Evolutionary conservation across 352 stramenopile species (phyloP), one percentile per base, ranked within the genome.

Genomic region (Globisporangium acanthophoron): DNA sequence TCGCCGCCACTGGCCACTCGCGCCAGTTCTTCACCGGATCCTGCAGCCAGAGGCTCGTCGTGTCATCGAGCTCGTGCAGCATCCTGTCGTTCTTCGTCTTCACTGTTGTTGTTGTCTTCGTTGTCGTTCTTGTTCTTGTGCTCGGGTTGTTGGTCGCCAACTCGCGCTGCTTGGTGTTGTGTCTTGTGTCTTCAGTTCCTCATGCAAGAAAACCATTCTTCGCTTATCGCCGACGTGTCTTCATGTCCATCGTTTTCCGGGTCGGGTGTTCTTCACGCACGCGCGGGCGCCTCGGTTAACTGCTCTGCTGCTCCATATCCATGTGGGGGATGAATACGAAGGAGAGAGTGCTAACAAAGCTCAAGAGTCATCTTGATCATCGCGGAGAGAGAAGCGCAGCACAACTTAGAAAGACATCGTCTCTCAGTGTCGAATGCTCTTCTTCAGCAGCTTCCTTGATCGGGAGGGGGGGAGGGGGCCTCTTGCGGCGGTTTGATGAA

Each of bases 371-470:
- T 87, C 75, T 79, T 87, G 77, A 87, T 78, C 71, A 67, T 66
- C 76, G 79, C 67, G 75, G 58, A 56, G 65, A 74, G 78, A 87
- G 76, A 64, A 58, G 57, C 49, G 48, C 74, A 62, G 80, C 78
- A 6, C 80, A 83, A 88, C 78, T 91, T 91, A 91, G 80, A 91
- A 91, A 91, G 80, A 88, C 80, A 91, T 91, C 71, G 80, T 88
- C 79, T 89, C 73, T 77, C 77, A 13, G 43, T 78, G 76, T 81
- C 55, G 74, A 73, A 74, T 88, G 70, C 78, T 88, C 73, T 82
- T 79, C 74, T 78, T 73, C 59, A 80, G 66, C 73, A 87, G 80
- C 78, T 76, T 78, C 69, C 71, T 83, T 71, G 76, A 58, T 72
- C 72, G 66, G 67, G 62, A 18, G 13, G 67, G 64, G 76, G 78